These are phyloP conservation scores for Chlamydomonas applanata DNA, from an alignment of 139 green algal species.

Conservation along the genomic window DNA sequence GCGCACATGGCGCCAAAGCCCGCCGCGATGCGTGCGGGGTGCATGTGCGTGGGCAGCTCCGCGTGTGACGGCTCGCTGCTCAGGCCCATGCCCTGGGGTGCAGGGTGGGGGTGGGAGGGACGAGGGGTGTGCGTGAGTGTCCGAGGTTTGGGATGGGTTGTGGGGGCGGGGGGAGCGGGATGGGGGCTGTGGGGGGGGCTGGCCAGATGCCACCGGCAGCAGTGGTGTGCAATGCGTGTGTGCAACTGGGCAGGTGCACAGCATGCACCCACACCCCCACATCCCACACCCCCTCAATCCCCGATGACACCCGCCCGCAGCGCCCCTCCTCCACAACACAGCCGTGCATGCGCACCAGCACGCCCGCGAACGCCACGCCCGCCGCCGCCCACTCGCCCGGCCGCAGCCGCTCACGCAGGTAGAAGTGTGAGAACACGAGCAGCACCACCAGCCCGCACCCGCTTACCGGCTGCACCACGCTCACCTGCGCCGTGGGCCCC, in stretches of 20 bases:
- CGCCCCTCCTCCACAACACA: background rate
- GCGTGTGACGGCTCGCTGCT: conserved; percentile 24
- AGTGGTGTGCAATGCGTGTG: too few relatives aligned
- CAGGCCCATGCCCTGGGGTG: conserved; percentile 52
- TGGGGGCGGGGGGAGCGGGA: too few relatives aligned
- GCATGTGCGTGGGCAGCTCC: conserved; percentile 22
- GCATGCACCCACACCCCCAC: too few relatives aligned
- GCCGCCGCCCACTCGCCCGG: conserved; percentile 3
- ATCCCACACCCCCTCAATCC: too few relatives aligned
- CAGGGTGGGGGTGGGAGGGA: background rate
- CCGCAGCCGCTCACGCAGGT: conserved; percentile 26
- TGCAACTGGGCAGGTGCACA: too few relatives aligned
- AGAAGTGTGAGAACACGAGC: conserved; percentile 85
- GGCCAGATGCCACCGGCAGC: too few relatives aligned
- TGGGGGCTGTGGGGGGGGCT: too few relatives aligned
- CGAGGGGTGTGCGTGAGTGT: background rate
- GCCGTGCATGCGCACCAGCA: background rate
- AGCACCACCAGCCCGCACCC: conserved; percentile 79
- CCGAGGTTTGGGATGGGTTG: too few relatives aligned
- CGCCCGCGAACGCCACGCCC: background rate
- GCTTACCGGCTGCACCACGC: conserved; percentile 85
- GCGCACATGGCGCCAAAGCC: conserved; percentile 18
- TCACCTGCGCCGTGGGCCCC: conserved; percentile 79
- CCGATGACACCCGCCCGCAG: background rate
- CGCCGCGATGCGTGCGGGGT: conserved; percentile 9